Conservation (phyloP, 2,329 filamentous ascomycete species). For the Fusarium falciforme region DNA sequence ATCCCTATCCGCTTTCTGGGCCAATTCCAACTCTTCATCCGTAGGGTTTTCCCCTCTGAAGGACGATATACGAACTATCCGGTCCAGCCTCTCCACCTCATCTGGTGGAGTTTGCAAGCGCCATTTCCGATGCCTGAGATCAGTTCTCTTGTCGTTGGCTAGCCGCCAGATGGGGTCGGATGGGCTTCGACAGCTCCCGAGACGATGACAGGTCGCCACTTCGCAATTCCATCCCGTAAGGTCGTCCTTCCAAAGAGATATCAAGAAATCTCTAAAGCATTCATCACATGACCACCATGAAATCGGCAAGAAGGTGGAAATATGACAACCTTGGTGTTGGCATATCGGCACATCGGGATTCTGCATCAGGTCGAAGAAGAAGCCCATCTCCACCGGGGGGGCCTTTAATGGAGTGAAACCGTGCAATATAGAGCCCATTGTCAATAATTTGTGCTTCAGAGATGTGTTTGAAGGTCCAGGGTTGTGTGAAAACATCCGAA, state of each 20-base stretch:
- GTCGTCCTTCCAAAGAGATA: background rate
- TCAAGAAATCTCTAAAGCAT: background rate
- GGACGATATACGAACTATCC: background rate
- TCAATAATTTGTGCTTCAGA: background rate
- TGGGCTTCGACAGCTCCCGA: background rate
- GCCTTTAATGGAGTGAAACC: background rate
- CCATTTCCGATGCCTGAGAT: background rate
- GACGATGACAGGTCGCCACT: background rate
- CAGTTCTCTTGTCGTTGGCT: background rate
- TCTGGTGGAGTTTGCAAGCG: background rate
- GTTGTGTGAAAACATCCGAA: background rate
- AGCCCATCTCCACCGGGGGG: background rate
- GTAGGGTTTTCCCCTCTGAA: fast-evolving
- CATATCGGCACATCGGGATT: background rate
- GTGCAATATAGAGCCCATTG: background rate
- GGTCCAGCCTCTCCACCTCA: background rate
- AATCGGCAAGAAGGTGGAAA: background rate
- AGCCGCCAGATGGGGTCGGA: background rate
- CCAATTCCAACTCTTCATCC: background rate
- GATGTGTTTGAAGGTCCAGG: background rate
- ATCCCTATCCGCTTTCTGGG: background rate
- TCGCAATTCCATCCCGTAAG: background rate
- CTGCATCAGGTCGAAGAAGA: background rate
- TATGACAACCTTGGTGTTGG: background rate
- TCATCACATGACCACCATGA: background rate